Evolutionary conservation across 2,329 filamentous ascomycete genomes (phyloP).

Genomic region (Thelonectria olida): DNA sequence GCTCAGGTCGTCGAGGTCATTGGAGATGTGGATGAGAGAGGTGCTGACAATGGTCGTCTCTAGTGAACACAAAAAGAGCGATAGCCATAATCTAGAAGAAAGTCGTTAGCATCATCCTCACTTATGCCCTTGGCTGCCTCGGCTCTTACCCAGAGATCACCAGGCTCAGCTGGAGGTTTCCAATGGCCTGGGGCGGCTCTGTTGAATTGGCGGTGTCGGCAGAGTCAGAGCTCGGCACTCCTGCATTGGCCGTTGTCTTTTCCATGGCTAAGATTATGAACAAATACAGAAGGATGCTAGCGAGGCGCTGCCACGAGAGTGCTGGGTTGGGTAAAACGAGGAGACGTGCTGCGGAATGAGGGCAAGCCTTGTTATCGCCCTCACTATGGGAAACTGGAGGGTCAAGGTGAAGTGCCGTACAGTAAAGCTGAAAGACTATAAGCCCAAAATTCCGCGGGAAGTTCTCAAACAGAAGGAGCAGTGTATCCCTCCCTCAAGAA

Average conservation of each 20-base stretch:
- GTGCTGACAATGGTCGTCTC: constrained; percentile 16
- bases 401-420: too few species aligned
- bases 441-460: background rate
- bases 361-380: background rate
- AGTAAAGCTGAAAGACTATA: background rate
- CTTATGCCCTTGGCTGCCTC: background rate
- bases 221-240: background rate
- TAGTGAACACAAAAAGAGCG: background rate
- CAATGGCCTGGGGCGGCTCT: background rate
- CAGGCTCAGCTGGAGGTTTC: constrained; percentile 9
- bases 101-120: background rate
- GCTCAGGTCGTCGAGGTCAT: constrained; percentile 2
- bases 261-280: background rate
- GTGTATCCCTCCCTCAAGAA: background rate
- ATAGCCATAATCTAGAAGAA: constrained; percentile 7
- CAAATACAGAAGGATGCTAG: background rate
- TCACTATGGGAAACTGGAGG: background rate
- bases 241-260: background rate
- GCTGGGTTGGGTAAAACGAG: background rate
- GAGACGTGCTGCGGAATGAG: too few species aligned
- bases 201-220: background rate
- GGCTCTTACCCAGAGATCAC: constrained; percentile 4
- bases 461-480: background rate
- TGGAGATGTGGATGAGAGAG: constrained; percentile 5
- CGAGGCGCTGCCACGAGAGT: background rate